Conservation (phyloP, 1,284 basidiomycete species). For the Pseudozyma thailandica region DNA sequence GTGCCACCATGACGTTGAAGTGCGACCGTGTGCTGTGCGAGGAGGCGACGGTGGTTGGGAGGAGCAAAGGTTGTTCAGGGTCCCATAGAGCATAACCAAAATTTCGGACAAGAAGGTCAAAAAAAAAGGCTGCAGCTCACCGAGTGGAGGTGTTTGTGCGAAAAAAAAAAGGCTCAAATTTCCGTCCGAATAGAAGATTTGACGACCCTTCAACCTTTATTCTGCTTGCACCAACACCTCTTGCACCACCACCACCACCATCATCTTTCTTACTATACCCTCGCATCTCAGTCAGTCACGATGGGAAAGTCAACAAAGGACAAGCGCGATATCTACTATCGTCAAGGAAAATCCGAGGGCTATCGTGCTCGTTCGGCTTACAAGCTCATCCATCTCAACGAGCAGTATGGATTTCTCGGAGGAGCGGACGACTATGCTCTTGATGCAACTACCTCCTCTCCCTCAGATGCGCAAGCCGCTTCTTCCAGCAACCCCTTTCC, state of each 20-base stretch:
- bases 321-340: conserved; percentile 72
- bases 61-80: conserved; percentile 2
- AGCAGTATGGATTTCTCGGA: conserved; percentile 72
- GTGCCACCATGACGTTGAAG: conserved; percentile 10
- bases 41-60: neutral
- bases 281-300: neutral
- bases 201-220: neutral
- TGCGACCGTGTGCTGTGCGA: neutral
- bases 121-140: too few relatives aligned
- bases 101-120: neutral
- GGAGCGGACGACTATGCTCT: conserved; percentile 52
- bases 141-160: too few relatives aligned
- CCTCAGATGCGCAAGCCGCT: neutral
- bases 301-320: conserved; percentile 69
- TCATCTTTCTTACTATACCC: neutral
- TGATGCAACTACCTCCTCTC: conserved; percentile 11
- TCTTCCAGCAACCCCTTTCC: conserved; percentile 10
- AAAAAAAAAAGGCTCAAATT: too few relatives aligned
- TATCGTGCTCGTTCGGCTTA: conserved; percentile 74
- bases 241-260: conserved; percentile 1
- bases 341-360: conserved; percentile 69
- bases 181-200: conserved; percentile 19
- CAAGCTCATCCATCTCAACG: conserved; percentile 71
- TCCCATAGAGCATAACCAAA: neutral
- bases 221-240: too few relatives aligned